Base-by-base conservation (phyloP, 176 grass and related monocot species). In the Hordeum marinum region DNA sequence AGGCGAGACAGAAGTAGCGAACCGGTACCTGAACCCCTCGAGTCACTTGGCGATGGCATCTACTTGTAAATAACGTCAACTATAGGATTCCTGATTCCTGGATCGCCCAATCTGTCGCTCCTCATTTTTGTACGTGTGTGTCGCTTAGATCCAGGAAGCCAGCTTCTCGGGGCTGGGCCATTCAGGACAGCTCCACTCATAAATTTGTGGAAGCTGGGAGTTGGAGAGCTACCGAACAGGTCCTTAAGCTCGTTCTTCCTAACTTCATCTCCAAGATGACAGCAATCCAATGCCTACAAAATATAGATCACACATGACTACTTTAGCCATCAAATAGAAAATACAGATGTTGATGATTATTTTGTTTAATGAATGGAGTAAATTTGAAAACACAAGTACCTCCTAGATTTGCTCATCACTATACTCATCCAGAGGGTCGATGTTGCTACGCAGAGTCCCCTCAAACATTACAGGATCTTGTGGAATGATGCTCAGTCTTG, bases 401-500 rank as follows among this genome's bases (percentile, higher is more conserved):
- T 92, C 63, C 94, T 91, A 97, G 65, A 97, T 97, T 84, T 97
- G 63, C 20, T 87, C 91, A 48, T 97, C 91, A 5, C 79, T 89
- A 15, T 96, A 90, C 36, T 93, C 83, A 7, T 77, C 69, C 42
- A 88, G 79, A 8, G 94, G 94, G 17, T 96, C 91, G 62, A 96
- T 87, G 58, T 93, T 96, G 61, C 68, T 93, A 52, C 94, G 77
- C 10, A 96, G 34, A 26, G 91, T 96, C 27, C 94, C 94, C 87
- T 90, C 75, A 42, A 96, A 96, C 72, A 96, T 88, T 41, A 89
- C 87, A 41, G 94, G 89, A 54, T 96, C 91, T 79, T 96, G 94
- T 17, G 89, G 91, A 83, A 91, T 97, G 75, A 97, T 97, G 57
- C 94, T 88, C 32, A 93, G 76, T 63, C 85, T 90, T 9, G 84